Evolutionary conservation across 305 asterid genomes (phyloP).

Genomic region (Fraxinus sp.): DNA sequence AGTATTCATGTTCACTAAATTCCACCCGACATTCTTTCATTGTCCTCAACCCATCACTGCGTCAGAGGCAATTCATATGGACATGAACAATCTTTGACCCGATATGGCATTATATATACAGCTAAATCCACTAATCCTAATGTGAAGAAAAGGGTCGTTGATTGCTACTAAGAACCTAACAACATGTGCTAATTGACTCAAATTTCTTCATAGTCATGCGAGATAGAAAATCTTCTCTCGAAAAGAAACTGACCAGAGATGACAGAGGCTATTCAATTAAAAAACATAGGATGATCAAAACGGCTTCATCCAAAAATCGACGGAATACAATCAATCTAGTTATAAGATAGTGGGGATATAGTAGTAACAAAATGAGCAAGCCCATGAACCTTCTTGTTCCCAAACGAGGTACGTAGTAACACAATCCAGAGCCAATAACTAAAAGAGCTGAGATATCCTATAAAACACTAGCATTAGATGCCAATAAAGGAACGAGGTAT

Average conservation of each 20-base stretch:
- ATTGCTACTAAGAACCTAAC: background rate
- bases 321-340: background rate
- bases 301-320: background rate
- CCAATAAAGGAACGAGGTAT: background rate
- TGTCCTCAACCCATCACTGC: background rate
- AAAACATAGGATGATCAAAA: background rate
- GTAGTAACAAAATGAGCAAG: background rate
- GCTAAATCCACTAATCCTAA: background rate
- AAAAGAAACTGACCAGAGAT: background rate
- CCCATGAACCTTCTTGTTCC: background rate
- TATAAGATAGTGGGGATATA: background rate
- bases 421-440: background rate
- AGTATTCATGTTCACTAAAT: background rate
- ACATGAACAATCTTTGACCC: background rate
- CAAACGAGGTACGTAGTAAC: background rate
- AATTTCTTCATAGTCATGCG: background rate
- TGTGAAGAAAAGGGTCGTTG: background rate
- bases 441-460: background rate
- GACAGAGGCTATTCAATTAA: background rate
- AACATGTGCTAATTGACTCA: background rate
- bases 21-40: background rate
- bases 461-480: background rate
- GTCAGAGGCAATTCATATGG: background rate
- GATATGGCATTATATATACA: background rate
- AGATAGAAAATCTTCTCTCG: background rate